phyloP scores from a whole-genome alignment of 805 yeast genomes.

The Ogataea nitratoaversa region DNA sequence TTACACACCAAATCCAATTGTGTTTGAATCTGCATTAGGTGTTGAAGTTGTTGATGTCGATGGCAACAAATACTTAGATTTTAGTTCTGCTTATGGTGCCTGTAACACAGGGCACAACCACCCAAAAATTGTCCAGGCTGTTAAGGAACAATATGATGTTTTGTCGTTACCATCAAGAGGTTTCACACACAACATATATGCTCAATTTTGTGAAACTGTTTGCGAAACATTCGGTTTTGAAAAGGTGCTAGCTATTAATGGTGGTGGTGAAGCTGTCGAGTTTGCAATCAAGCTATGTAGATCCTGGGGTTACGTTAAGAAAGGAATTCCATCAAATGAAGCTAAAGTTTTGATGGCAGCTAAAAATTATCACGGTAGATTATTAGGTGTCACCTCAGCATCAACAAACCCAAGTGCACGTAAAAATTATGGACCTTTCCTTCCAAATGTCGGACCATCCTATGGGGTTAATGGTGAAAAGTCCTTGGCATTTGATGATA shows the following conservation, averaged over 20 bases:
- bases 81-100: constrained; percentile 27
- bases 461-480: constrained; percentile 27
- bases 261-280: constrained; percentile 35
- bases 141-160: constrained; percentile 27
- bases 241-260: constrained; percentile 29
- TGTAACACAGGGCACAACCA: constrained; percentile 28
- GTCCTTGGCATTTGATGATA: constrained; percentile 23
- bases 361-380: constrained; percentile 37
- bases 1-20: constrained; percentile 27
- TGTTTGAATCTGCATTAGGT: constrained; percentile 21
- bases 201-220: constrained; percentile 23
- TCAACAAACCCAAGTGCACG: constrained; percentile 30
- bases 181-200: constrained; percentile 22
- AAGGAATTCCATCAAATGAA: constrained; percentile 22
- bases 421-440: constrained; percentile 32
- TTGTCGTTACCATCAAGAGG: constrained; percentile 30
- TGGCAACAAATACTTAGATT: constrained; percentile 23
- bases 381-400: constrained; percentile 37
- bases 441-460: constrained; percentile 26
- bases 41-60: constrained; percentile 23
- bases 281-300: constrained; percentile 36
- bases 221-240: constrained; percentile 26
- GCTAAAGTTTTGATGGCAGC: constrained; percentile 31
- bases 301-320: constrained; percentile 29
- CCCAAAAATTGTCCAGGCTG: constrained; percentile 28